Percentiles rank a stretch among this genome's conserved stretches.
phyloP scores from a whole-genome alignment of 192 early-diverging fungal genomes.

The Gonapodya prolifera region DNA sequence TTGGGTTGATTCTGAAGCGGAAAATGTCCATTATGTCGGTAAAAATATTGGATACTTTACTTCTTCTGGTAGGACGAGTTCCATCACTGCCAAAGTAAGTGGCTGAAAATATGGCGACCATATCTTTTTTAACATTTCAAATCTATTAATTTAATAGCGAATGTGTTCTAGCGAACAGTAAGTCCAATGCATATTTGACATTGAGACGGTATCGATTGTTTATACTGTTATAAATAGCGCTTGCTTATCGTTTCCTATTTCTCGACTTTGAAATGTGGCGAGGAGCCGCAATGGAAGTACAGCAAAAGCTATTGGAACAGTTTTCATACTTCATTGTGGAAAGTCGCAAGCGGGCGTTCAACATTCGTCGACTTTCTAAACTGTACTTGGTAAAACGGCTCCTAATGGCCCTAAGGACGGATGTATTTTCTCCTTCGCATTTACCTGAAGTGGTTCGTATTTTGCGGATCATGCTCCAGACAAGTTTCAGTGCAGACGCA shows the following conservation, averaged over 20 bases:
- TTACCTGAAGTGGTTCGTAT: constrained; percentile 33
- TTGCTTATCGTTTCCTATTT: constrained; percentile 46
- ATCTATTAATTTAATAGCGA: constrained; percentile 21
- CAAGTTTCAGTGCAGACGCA: constrained; percentile 43
- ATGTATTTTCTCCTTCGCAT: constrained; percentile 40
- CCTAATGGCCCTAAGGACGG: constrained; percentile 38
- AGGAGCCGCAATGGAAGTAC: constrained; percentile 33
- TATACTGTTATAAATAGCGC: constrained; percentile 6
- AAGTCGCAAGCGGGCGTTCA: constrained; percentile 38
- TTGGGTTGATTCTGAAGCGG: constrained; percentile 46
- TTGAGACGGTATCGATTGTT: neutral
- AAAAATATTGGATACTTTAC: constrained; percentile 41
- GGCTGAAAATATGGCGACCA: neutral
- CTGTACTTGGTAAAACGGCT: constrained; percentile 51
- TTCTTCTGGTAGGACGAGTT: constrained; percentile 49
- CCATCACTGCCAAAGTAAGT: constrained; percentile 33
- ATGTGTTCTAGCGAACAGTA: constrained; percentile 44
- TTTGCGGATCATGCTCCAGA: constrained; percentile 36
- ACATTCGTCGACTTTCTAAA: constrained; percentile 38
- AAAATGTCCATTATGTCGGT: constrained; percentile 44
- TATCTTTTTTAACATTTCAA: neutral
- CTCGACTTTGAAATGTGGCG: constrained; percentile 60
- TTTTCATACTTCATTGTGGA: constrained; percentile 41
- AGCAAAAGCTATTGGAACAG: constrained; percentile 44
- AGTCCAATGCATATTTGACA: neutral